phyloP scores from a whole-genome alignment of 2,329 filamentous ascomycete species.

The Chrysoporthe puriensis region DNA sequence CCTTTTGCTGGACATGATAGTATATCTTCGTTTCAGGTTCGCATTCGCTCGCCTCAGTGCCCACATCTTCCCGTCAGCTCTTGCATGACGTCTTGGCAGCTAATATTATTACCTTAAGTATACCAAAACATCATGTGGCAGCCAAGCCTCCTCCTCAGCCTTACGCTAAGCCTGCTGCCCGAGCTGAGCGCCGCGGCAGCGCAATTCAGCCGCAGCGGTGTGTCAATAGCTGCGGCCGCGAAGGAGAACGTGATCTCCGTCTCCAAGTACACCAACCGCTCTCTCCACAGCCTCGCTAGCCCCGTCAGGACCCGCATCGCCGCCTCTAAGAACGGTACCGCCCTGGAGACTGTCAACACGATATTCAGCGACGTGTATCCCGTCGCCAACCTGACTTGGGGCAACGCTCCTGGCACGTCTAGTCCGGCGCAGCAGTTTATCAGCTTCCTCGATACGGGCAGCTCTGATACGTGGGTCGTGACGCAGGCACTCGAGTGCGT shows the following conservation, averaged over 20 bases:
- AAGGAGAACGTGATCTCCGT: not conserved
- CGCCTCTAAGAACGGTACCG: not conserved
- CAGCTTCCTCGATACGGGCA: conserved; percentile 51
- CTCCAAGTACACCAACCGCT: conserved; percentile 12
- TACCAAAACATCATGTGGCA: conserved; percentile 1
- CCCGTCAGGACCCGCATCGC: conserved; percentile 17
- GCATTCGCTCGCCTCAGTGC: not conserved
- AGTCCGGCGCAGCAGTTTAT: conserved; percentile 29
- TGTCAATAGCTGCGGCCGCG: conserved; percentile 3
- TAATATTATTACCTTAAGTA: not conserved
- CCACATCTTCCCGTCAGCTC: not conserved
- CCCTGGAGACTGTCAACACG: conserved; percentile 23
- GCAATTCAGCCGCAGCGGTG: conserved; percentile 8
- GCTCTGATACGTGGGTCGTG: conserved; percentile 56
- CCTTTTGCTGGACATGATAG: not conserved
- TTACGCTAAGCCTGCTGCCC: conserved; percentile 5
- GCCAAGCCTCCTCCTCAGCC: not conserved
- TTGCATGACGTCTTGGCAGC: not conserved
- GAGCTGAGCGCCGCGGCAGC: not conserved
- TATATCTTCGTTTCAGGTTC: not conserved
- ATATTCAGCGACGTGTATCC: conserved; percentile 31
- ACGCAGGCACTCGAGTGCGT: conserved; percentile 47
- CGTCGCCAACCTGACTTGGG: conserved; percentile 31
- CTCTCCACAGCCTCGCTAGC: conserved; percentile 20
- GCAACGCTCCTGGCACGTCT: conserved; percentile 16